Evolutionary conservation across 2,329 filamentous ascomycete genomes (phyloP).

Genomic region (Talaromyces amestolkiae): DNA sequence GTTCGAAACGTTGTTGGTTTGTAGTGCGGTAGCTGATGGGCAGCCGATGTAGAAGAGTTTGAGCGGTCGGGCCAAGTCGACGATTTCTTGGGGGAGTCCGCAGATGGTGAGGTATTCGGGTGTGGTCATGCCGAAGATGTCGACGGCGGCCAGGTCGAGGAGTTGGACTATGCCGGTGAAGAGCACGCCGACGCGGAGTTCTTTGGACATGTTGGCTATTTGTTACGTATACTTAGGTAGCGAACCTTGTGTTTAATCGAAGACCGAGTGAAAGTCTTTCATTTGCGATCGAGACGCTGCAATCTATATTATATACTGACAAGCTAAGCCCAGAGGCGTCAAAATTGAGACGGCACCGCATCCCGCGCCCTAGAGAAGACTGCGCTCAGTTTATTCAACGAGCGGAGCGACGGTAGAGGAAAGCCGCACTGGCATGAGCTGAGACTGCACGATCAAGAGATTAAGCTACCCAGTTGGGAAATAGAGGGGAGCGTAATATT

Average conservation of each 20-base stretch:
- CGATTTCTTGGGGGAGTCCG: constrained; percentile 32
- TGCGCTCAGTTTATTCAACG: not conserved
- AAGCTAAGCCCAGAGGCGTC: not conserved
- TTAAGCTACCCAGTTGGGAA: not conserved
- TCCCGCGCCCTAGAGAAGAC: not conserved
- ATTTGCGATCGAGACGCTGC: too few relatives aligned
- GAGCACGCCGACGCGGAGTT: constrained; percentile 34
- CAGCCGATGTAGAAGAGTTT: constrained; percentile 33
- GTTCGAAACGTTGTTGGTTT: not conserved
- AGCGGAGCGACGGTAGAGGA: not conserved
- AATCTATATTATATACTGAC: not conserved
- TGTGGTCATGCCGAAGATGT: constrained; percentile 39
- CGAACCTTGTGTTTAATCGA: too few relatives aligned
- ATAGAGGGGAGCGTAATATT: not conserved
- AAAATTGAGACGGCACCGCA: not conserved
- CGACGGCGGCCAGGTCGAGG: constrained; percentile 39
- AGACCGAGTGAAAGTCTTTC: too few relatives aligned
- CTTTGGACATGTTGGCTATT: not conserved
- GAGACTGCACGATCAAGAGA: not conserved
- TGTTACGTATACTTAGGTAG: too few relatives aligned
- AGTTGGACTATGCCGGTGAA: constrained; percentile 38
- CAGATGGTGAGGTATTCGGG: constrained; percentile 27
- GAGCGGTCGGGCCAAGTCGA: constrained; percentile 27
- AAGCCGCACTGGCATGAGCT: not conserved
- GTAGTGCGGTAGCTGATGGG: constrained; percentile 20